Evolutionary conservation across 2,329 filamentous ascomycete species (phyloP), one percentile per base, ranked within the genome.

Genomic region (Moelleriella libera): DNA sequence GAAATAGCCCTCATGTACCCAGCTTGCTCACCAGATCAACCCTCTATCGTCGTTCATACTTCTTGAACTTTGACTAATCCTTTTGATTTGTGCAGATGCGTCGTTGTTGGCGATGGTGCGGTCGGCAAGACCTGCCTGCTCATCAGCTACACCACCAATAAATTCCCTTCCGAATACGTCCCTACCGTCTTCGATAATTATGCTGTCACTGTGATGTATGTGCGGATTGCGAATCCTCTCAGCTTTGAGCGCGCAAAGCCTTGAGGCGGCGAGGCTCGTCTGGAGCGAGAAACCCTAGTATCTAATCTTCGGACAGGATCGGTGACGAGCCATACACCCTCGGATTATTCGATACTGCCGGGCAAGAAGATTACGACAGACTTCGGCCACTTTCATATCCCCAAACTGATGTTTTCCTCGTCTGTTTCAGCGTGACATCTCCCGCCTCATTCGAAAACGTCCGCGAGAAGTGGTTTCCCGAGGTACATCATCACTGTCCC

Each of bases 161-260:
- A 97, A 63, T 98, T 98, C 68, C 92, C 92, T 37, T 96, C 89
- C 60, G 92, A 98, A 89, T 98, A 98, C 68, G 92, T 98, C 50
- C 92, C 92, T 46, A 98, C 92, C 31, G 92, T 98, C 54, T 98
- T 98, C 68, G 92, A 98, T 69, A 98, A 98, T 72, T 98, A 98
- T 78, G 92, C 92, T 49, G 92, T 98, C 65, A 98, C 92, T 56
- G 92, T 98, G 57, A 98, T 98, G 92, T 96, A 77, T 82, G 88
- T 83, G 48, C 51, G 58, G 43, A 34, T 4, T 8, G 34, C 34
- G 37, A 46, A 9, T 29, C 32, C 37, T 11, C 32, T 40, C 34
- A 21, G 21, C 21, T 21, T 21, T 21, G 21, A 21, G 21, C 21
- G 21, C 21, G 21, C 21, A 21, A 21, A 21, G 21, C 21, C 21